Conservation (phyloP, 2,329 filamentous ascomycete species). For the Endocalyx cinctus region DNA sequence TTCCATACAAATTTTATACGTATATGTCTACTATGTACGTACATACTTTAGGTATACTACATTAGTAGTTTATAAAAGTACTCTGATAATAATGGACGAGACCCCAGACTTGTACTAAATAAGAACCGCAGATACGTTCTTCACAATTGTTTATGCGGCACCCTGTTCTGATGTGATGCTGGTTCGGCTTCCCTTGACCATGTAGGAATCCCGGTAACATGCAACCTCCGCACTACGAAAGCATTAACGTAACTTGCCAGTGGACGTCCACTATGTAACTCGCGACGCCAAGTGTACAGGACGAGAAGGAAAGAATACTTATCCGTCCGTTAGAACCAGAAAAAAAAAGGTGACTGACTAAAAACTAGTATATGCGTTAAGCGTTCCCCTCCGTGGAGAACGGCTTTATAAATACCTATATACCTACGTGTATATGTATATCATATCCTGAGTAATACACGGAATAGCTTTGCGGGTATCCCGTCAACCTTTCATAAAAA, state of each 20-base stretch:
- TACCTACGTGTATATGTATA: no score
- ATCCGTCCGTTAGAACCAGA: no score
- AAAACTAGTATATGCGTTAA: slow-evolving; percentile 19
- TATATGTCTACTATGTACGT: no score
- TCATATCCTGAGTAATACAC: no score
- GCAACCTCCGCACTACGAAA: slow-evolving; percentile 22
- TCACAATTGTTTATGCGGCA: slow-evolving; percentile 16
- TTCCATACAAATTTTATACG: no score
- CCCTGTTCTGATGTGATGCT: slow-evolving; percentile 4
- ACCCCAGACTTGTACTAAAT: slow-evolving; percentile 15
- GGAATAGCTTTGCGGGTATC: no score
- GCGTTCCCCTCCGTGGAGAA: slow-evolving; percentile 19
- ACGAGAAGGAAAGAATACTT: no score
- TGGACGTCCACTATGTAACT: no score
- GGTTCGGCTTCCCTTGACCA: slow-evolving; percentile 14
- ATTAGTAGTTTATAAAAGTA: background rate
- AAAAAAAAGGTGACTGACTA: slow-evolving; percentile 11
- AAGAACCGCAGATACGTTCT: slow-evolving; percentile 13
- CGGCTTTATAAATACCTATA: slow-evolving; percentile 6
- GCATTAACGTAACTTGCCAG: background rate
- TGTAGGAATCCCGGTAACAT: slow-evolving; percentile 17
- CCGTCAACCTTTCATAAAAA: no score
- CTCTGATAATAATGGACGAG: background rate
- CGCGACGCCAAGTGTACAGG: no score
- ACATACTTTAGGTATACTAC: no score